Base-by-base conservation (phyloP, 495 filamentous ascomycete species). In the Pseudevernia furfuracea region DNA sequence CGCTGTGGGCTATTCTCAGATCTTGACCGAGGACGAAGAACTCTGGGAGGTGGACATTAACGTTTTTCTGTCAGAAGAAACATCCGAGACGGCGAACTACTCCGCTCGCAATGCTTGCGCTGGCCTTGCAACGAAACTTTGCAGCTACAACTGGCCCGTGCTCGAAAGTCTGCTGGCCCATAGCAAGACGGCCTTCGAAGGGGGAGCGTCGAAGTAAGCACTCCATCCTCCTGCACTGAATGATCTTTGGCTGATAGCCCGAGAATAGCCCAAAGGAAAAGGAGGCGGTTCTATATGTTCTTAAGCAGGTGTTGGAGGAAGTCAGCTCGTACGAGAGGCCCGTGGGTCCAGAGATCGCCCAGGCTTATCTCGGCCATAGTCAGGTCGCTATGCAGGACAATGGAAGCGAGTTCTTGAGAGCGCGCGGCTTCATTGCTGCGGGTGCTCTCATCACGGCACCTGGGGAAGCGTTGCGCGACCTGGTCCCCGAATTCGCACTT, bases 11-110 rank as follows among this genome's bases (percentile, higher is more conserved):
- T 96, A 95, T 73, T 86, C 91, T n/a, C 91, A 95, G 67, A 95
- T 98, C 67, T 90, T 90, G 6, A 85, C 83, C 17, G 94, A 98
- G 72, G 95, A 97, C 71, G 90, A 95, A 74, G 90, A 88, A 11
- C 77, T 98, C 36, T 98, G 94, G 94, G 91, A 97, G 62, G 87
- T 97, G 64, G 94, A 98, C 74, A 85, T 96, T 61, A 97, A 95
- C 57, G 81, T 97, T 2, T 98, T 95, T 75, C 81, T 98, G 36
- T 91, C 91, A 0, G 94, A 98, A 71, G 94, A 98, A 74, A 93
- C 90, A 4, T 90, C 91, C 17, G 87, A 97, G 58, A 96, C 91
- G n/a, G 88, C 92, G 32, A 97, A 97, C 71, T 98, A 96, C 73
- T 96, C 93, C 3, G 89, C 94, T 36, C 83, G 94, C 58, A 95